These are phyloP conservation scores for Arthroderma sp. DNA, from an alignment of 2,329 filamentous ascomycete genomes.

Conservation along the genomic window DNA sequence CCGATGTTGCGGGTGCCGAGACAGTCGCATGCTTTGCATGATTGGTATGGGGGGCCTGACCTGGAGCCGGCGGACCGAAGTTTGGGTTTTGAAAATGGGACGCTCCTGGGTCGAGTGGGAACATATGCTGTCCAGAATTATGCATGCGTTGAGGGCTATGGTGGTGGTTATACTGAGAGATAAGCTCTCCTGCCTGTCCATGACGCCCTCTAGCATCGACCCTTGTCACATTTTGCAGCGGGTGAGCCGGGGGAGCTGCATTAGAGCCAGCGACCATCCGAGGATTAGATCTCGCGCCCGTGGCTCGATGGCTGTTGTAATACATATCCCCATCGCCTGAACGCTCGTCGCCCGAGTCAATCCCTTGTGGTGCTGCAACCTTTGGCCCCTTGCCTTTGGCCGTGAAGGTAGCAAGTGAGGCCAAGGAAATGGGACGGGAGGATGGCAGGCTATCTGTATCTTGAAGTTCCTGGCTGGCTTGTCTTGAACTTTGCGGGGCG, in stretches of 20 bases:
- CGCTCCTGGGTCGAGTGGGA: not conserved
- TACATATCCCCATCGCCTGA: constrained; percentile 8
- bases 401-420: constrained; percentile 3
- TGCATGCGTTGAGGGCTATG: not conserved
- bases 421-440: constrained; percentile 6
- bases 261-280: constrained; percentile 4
- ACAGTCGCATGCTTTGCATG: not conserved
- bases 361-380: constrained; percentile 14
- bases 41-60: not conserved
- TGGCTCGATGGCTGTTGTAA: constrained; percentile 5
- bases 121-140: not conserved
- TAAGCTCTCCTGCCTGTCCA: not conserved
- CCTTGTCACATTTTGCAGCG: constrained; percentile 11
- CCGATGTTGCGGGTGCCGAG: not conserved
- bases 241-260: constrained; percentile 5
- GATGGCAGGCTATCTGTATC: constrained; percentile 1
- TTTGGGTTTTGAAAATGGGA: not conserved
- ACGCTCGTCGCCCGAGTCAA: constrained; percentile 6
- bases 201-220: not conserved
- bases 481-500: not conserved
- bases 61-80: not conserved
- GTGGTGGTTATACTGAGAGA: not conserved
- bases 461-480: constrained; percentile 5
- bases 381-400: constrained; percentile 16
- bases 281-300: constrained; percentile 9